Evolutionary conservation across 495 filamentous ascomycete species (phyloP), one percentile per base, ranked within the genome.

Genomic region (Apodospora peruviana): DNA sequence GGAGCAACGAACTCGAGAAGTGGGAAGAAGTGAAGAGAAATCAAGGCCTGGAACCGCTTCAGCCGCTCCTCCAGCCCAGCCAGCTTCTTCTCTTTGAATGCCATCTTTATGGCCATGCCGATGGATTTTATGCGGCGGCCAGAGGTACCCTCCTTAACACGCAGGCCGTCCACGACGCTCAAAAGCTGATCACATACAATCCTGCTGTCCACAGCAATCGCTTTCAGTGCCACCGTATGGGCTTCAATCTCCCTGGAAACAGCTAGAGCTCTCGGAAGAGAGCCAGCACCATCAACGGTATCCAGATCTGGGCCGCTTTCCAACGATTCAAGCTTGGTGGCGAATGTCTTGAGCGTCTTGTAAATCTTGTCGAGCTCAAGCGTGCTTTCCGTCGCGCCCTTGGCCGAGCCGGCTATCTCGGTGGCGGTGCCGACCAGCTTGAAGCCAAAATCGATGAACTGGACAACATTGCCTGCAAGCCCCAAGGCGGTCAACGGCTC

Each of bases 401-500:
- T 40, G 37, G 37, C 37, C 12, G 7, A 7, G 17, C 14, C 14
- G 29, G 7, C 7, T 14, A 34, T 34, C 17, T 40, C 37, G 17
- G 9, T 5, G 5, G 37, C 11, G 8, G 37, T 48, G 20, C 18
- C 16, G 21, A 48, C 29, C 36, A 48, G 12, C 37, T 48, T 21
- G 17, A 29, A 27, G 11, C 32, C 37, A 21, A 48, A 48, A 12
- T 36, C 23, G 23, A 48, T 22, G 18, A 48, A 48, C 24, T 48
- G 46, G 19, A 48, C 25, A 36, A 41, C 37, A 14, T 35, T 21
- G 46, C 36, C 46, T 5, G 46, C 46, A n/a, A 48, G 36, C 35
- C 46, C 37, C 22, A 48, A 27, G 4, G 23, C 36, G 14, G 46
- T 29, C 4, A 41, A 12, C 4, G 37, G 37, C 9, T 48, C 46